Percentiles rank a stretch among this genome's conserved stretches.
These are phyloP conservation scores for Boletus rex-veris DNA, from an alignment of 768 basidiomycete species.

Conservation along the genomic window DNA sequence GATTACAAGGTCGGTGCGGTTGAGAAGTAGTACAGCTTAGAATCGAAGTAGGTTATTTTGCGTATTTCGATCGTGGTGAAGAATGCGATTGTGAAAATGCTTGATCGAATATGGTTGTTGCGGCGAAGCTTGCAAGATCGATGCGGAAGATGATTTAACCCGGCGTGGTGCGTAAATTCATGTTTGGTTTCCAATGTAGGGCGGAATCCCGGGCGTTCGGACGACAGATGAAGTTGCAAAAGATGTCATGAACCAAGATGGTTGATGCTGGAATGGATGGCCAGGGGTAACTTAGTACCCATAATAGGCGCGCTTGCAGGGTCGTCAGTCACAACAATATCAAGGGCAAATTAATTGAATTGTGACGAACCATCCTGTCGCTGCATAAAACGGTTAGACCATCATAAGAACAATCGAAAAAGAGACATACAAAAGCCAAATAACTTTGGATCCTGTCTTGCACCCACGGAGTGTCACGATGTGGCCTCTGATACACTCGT, in stretches of 20 bases:
- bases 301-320: conserved; percentile 56
- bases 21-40: conserved; percentile 14
- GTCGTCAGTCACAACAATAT: conserved; percentile 14
- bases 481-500: conserved; percentile 83
- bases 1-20: conserved; percentile 20
- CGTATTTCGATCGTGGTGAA: conserved; percentile 19
- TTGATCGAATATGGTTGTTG: conserved; percentile 22
- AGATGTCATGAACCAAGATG: conserved; percentile 29
- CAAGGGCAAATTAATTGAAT: not conserved
- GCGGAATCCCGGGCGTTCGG: conserved; percentile 13
- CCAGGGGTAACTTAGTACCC: conserved; percentile 41
- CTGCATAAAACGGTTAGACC: conserved; percentile 30
- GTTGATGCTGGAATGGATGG: conserved; percentile 17
- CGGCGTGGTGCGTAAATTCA: conserved; percentile 21
- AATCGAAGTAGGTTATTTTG: conserved; percentile 26
- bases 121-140: conserved; percentile 29
- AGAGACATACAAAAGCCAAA: conserved; percentile 71
- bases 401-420: not conserved
- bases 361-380: conserved; percentile 51
- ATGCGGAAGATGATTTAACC: conserved; percentile 27
- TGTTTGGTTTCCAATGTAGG: conserved; percentile 23
- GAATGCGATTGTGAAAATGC: conserved; percentile 26
- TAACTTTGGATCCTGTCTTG: conserved; percentile 88
- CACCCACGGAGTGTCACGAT: conserved; percentile 88
- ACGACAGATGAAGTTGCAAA: conserved; percentile 22